Base-by-base conservation (phyloP, 2,329 filamentous ascomycete species). In the Xylariaceae sp. region DNA sequence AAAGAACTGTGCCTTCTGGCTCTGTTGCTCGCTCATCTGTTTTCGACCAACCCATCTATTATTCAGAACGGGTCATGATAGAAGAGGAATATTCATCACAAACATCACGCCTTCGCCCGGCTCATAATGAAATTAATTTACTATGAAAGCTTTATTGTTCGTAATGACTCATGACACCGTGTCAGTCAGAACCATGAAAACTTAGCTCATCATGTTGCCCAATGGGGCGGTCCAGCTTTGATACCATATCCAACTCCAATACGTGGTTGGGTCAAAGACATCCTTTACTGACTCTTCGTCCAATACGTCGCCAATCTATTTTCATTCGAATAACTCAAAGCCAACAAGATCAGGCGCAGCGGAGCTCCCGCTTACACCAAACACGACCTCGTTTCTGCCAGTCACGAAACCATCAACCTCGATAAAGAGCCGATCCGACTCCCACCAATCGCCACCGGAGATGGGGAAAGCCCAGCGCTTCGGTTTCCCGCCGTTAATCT, bases 381-480 rank as follows among this genome's bases (percentile, higher is more conserved):
- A 76, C 6, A 71, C 66, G 3, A 79, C 68, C 23, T 64, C 65
- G 40, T 79, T 78, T 0, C 61, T 59, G 0, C 79, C 78, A 8
- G 69, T 71, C 11, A 70, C 73, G 64, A 81, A 83, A 0, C 79
- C 80, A 26, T 76, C 74, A 0, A 80, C 68, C 58, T 79, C 71
- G 7, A 83, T 67, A 0, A 73, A 71, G 61, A 83, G 55, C 0
- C 77, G 74, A 1, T 76, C 78, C 0, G 75, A 75, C 68, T 83
- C 80, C 52, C 72, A 78, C 81, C 82, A 84, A 53, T 82, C 76
- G 2, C 75, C 71, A 0, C 80, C 82, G 0, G 78, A 76, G 12
- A 83, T 69, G 0, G 81, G 80, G 19, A 82, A 80, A 0, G 80
- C 79, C 60, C 81, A 78, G 1, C 80, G 68, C 63, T 80, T 78